These are phyloP conservation scores for Suhomyces faveliae DNA, from an alignment of 805 yeast species.

Conservation along the genomic window DNA sequence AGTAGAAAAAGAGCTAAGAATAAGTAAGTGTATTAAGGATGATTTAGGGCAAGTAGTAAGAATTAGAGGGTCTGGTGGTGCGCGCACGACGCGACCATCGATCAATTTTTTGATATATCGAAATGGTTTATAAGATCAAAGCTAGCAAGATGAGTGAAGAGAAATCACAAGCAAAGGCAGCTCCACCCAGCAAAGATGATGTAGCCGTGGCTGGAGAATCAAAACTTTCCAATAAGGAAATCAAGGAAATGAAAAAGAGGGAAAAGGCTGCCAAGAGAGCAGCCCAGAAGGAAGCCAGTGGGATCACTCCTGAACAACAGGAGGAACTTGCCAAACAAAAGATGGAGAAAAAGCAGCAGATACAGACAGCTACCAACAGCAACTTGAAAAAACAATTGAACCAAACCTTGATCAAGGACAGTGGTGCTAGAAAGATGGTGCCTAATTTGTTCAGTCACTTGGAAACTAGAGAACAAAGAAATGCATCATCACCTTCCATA, in stretches of 20 bases:
- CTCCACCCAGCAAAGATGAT: slow-evolving; percentile 1
- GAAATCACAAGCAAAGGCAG: neutral
- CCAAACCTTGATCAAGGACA: slow-evolving; percentile 47
- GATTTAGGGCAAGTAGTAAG: no score
- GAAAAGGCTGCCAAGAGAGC: slow-evolving; percentile 93
- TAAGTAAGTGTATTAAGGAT: no score
- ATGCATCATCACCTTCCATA: slow-evolving; percentile 52
- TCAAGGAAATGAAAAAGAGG: slow-evolving; percentile 81
- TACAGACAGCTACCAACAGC: slow-evolving; percentile 45
- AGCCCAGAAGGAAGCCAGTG: slow-evolving; percentile 73
- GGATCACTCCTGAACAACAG: slow-evolving; percentile 49
- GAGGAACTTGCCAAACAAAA: slow-evolving; percentile 41
- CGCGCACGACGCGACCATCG: neutral
- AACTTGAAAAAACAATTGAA: slow-evolving; percentile 55
- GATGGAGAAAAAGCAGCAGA: slow-evolving; percentile 41
- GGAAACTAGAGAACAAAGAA: slow-evolving; percentile 75
- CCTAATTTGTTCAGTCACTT: slow-evolving; percentile 75
- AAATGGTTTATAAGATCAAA: neutral
- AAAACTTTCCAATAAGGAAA: slow-evolving; percentile 66
- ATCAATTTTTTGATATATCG: neutral
- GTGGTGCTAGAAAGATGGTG: slow-evolving; percentile 40
- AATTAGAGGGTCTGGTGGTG: no score
- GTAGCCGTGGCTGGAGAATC: slow-evolving; percentile 9
- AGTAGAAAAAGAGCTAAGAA: no score
- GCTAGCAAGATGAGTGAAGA: neutral